phyloP scores from a whole-genome alignment of 2,329 filamentous ascomycete genomes.

The Ophiostoma perfectum region DNA sequence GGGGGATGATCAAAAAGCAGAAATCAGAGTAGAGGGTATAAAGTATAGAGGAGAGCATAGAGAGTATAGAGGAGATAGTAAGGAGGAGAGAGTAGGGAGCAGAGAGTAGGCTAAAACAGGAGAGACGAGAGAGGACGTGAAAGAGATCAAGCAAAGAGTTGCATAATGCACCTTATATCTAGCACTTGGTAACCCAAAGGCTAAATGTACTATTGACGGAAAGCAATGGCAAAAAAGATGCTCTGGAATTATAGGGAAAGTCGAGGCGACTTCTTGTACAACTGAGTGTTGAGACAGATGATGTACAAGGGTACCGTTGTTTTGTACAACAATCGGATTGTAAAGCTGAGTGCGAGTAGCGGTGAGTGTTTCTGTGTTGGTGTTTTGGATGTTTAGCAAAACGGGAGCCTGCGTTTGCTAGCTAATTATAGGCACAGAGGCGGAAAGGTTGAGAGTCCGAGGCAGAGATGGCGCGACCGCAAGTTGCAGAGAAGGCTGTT shows the following conservation, averaged over 20 bases:
- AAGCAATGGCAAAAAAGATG: background rate
- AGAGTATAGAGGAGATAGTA: no score
- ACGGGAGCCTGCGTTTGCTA: no score
- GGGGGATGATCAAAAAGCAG: no score
- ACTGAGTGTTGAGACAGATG: background rate
- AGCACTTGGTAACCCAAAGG: background rate
- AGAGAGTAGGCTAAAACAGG: background rate
- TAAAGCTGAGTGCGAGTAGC: background rate
- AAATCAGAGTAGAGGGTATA: no score
- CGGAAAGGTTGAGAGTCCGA: no score
- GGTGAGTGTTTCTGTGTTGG: background rate
- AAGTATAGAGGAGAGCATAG: no score
- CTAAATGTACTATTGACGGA: background rate
- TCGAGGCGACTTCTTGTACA: background rate
- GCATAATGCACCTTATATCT: slow-evolving; percentile 1
- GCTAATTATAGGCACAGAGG: no score
- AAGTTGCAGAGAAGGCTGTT: no score
- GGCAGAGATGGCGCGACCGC: no score
- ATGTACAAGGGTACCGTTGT: no score
- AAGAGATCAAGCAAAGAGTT: background rate
- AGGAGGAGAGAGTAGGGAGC: background rate
- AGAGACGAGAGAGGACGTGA: background rate
- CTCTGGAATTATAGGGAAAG: background rate
- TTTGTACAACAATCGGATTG: background rate
- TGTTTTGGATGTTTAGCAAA: background rate